Evolutionary conservation across 441 rosid genomes (phyloP).

Genomic region (Gossypium trilobum): DNA sequence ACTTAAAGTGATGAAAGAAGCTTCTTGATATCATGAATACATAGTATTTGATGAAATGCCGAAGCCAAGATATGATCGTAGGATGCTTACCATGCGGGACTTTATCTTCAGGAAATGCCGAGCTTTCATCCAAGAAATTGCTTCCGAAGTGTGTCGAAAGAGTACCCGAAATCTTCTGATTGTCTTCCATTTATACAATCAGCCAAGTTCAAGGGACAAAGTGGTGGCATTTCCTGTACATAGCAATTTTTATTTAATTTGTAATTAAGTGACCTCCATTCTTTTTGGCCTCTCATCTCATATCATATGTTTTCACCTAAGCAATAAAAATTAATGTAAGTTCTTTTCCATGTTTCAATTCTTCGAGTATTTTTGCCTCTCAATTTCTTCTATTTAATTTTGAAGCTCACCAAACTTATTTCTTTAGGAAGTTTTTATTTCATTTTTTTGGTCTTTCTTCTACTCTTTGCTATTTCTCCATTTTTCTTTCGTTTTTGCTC

Average conservation of each 20-base stretch:
- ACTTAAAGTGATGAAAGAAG: too few relatives aligned
- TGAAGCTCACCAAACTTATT: too few relatives aligned
- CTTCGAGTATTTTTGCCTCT: not conserved
- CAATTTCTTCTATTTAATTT: not conserved
- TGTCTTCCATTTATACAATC: not conserved
- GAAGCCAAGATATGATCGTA: not conserved
- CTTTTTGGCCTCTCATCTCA: not conserved
- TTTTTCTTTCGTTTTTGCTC: too few relatives aligned
- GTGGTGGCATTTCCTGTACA: not conserved
- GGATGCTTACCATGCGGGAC: not conserved
- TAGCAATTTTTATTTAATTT: not conserved
- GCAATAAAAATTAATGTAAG: conserved; percentile 5
- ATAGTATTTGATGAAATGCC: not conserved
- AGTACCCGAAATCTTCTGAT: conserved; percentile 4
- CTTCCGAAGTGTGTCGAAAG: conserved; percentile 9
- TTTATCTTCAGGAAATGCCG: conserved; percentile 24
- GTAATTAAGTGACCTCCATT: conserved; percentile 1
- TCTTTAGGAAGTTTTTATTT: too few relatives aligned
- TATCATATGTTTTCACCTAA: not conserved
- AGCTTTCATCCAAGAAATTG: conserved; percentile 11
- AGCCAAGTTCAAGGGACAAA: not conserved
- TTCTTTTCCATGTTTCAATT: conserved; percentile 4
- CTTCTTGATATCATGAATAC: not conserved
- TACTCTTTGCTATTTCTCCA: too few relatives aligned
- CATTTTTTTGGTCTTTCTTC: too few relatives aligned